phyloP scores from a whole-genome alignment of 495 filamentous ascomycete genomes.

The Neurospora tetrasperma region DNA sequence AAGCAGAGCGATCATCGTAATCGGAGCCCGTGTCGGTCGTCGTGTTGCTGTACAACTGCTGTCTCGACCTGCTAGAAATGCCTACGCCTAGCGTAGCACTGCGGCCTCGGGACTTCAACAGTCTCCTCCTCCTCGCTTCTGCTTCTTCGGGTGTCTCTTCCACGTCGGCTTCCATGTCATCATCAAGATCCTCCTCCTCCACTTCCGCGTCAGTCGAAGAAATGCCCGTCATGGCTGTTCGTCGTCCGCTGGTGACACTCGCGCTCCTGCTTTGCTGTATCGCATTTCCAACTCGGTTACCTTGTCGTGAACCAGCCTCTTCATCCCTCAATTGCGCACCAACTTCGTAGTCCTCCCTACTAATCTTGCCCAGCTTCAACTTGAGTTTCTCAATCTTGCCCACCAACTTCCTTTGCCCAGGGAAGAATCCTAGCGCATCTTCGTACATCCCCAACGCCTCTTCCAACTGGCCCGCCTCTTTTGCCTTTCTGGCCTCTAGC shows the following conservation, averaged over 20 bases:
- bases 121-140: not conserved
- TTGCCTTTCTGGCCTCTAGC: conserved; percentile 86
- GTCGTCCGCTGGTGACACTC: conserved; percentile 7
- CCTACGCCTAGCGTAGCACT: not conserved
- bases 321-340: not conserved
- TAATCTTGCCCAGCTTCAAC: conserved; percentile 42
- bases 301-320: not conserved
- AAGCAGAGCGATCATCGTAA: conserved; percentile 19
- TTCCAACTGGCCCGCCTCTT: conserved; percentile 64
- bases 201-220: not conserved
- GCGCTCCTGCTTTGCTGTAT: not conserved
- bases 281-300: not conserved
- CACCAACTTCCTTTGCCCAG: conserved; percentile 69
- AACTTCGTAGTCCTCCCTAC: not conserved
- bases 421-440: conserved; percentile 75
- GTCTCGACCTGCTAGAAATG: not conserved
- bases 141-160: not conserved
- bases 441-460: conserved; percentile 81
- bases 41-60: conserved; percentile 4
- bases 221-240: conserved; percentile 15
- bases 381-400: conserved; percentile 65
- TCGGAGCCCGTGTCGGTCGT: conserved; percentile 39
- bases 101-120: not conserved
- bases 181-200: not conserved
- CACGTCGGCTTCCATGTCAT: not conserved